Evolutionary conservation across 371 early-diverging fungal species (phyloP), one percentile per base, ranked within the genome.

Genomic region (Rhizopus delemar): DNA sequence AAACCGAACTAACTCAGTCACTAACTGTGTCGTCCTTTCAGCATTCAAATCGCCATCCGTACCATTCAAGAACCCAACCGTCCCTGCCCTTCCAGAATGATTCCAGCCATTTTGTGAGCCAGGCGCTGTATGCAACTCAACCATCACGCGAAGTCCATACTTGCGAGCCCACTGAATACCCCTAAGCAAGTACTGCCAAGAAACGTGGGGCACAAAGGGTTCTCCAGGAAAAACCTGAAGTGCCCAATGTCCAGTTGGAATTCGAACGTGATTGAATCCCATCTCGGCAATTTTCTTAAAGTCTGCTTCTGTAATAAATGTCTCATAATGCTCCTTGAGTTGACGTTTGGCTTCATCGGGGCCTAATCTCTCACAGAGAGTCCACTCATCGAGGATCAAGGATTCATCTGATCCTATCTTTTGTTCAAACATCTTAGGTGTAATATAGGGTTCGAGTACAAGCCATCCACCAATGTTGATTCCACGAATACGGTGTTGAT

Each of bases 21-120:
- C 62, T 39, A 78, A 70, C n/a, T 63, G 33, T 53, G 68, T 51
- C 1, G 74, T 69, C 46, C 70, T 50, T 51, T 75, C 49, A 22
- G 68, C 77, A 53, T 80, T 71, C 0, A 34, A 33, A 0, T 65
- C 57, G 12, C 80, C 80, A 41, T 62, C 28, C 11, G 74, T 73
- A 33, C 79, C 79, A 36, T 74, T 78, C 50, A 68, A 60, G 65
- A 75, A 85, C 62, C 87, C 85, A 71, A 56, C 69, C 46, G 16
- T 64, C 56, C 71, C 75, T 38, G 7, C 69, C 69, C 63, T 56
- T 2, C 90, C 90, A 2, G 88, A 87, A 56, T 90, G 88, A 54
- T 90, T 88, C 77, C 88, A 90, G 12, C 89, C 89, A 52, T 90
- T 89, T 64, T 91, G 92, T 5, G 89, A 89, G 0, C 90, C 90